Evolutionary conservation across 768 basidiomycete species (phyloP).

Genomic region (Lactarius akahatsu): DNA sequence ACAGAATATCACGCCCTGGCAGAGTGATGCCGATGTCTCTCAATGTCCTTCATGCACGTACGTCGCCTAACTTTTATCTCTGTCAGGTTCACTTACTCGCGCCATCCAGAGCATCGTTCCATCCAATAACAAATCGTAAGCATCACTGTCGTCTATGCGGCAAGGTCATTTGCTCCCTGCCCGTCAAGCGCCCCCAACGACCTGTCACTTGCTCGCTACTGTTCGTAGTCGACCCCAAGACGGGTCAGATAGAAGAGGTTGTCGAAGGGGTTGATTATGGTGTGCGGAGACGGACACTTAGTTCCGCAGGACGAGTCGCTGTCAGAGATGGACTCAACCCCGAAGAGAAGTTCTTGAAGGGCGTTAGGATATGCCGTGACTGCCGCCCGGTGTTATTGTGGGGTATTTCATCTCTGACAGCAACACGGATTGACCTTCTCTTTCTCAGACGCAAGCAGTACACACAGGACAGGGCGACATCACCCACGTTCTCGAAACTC

Average conservation of each 20-base stretch:
- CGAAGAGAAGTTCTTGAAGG: conserved; percentile 84
- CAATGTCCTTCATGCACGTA: conserved; percentile 87
- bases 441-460: conserved; percentile 72
- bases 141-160: conserved; percentile 97
- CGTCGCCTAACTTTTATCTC: conserved; percentile 33
- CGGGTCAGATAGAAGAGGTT: conserved; percentile 80
- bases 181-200: conserved; percentile 69
- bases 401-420: conserved; percentile 36
- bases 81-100: neutral
- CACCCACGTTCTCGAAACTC: conserved; percentile 16
- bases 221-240: conserved; percentile 81
- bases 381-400: conserved; percentile 82
- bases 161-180: conserved; percentile 85
- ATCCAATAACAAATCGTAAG: conserved; percentile 87
- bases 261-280: conserved; percentile 81
- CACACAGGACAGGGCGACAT: conserved; percentile 48
- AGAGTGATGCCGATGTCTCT: conserved; percentile 72
- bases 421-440: conserved; percentile 1
- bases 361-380: conserved; percentile 81
- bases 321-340: conserved; percentile 44
- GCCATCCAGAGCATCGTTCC: conserved; percentile 63
- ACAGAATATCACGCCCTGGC: conserved; percentile 93
- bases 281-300: conserved; percentile 51
- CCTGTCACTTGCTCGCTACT: conserved; percentile 70
- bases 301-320: conserved; percentile 29